Conservation (phyloP, 2,329 filamentous ascomycete genomes). For the Phymatotrichopsis omnivora region DNA sequence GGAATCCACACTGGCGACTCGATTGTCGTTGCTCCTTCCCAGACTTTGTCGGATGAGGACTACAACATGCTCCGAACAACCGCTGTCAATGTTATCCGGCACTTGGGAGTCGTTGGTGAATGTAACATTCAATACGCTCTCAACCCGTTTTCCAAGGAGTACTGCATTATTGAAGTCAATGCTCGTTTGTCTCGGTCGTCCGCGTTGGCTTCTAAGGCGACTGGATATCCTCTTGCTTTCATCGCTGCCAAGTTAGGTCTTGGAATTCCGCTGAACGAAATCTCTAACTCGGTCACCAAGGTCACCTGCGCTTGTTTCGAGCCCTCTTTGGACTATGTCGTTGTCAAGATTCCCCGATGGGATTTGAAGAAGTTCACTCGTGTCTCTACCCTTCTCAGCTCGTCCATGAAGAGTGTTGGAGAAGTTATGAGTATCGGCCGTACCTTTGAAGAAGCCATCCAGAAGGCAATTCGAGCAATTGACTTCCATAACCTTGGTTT, state of each 20-base stretch:
- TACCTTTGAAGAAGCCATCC: constrained; percentile 95
- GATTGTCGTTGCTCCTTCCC: constrained; percentile 93
- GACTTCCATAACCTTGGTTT: constrained; percentile 95
- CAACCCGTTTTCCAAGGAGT: constrained; percentile 89
- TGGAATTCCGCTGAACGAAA: constrained; percentile 89
- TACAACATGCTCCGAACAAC: constrained; percentile 99
- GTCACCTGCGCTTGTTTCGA: constrained; percentile 96
- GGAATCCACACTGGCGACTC: constrained; percentile 98
- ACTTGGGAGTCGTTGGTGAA: constrained; percentile 93
- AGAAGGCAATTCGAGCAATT: constrained; percentile 92
- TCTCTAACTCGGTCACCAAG: constrained; percentile 91
- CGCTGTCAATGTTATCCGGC: constrained; percentile 91
- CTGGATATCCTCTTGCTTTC: constrained; percentile 90
- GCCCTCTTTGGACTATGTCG: constrained; percentile 93
- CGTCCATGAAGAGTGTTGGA: constrained; percentile 98
- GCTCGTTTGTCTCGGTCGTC: constrained; percentile 91
- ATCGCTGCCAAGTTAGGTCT: constrained; percentile 95
- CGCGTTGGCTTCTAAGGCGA: constrained; percentile 91
- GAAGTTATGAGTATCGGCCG: constrained; percentile 98
- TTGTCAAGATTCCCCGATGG: constrained; percentile 98
- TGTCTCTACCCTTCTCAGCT: constrained; percentile 89
- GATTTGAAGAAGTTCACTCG: constrained; percentile 98
- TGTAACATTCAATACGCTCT: constrained; percentile 98
- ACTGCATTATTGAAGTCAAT: constrained; percentile 99
- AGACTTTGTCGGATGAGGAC: constrained; percentile 92